A percentile compares a stretch with the other conserved stretches of the same genome.
These are phyloP conservation scores for Podila epicladia DNA, from an alignment of 192 early-diverging fungal species.

Conservation along the genomic window DNA sequence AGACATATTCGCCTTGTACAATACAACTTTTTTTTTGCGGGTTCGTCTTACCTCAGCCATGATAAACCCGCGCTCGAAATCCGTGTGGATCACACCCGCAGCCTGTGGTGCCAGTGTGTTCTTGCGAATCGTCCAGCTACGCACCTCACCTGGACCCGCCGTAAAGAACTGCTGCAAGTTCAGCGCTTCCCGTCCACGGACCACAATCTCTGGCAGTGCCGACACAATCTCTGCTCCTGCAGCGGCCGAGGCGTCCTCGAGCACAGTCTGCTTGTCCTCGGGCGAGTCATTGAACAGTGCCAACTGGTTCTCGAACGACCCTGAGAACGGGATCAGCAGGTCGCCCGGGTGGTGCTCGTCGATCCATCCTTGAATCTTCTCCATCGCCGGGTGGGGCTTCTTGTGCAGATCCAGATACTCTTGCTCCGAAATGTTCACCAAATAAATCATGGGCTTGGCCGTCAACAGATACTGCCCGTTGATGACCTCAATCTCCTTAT, in stretches of 20 bases:
- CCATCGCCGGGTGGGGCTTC: conserved; percentile 43
- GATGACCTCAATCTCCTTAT: conserved; percentile 75
- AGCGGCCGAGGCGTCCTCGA: conserved; percentile 62
- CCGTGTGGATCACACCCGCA: conserved; percentile 71
- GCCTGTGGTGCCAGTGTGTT: conserved; percentile 79
- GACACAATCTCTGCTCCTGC: conserved; percentile 49
- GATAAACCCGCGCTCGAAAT: conserved; percentile 83
- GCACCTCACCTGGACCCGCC: conserved; percentile 78
- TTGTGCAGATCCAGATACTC: conserved; percentile 65
- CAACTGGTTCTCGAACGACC: conserved; percentile 48
- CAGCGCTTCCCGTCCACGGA: conserved; percentile 76
- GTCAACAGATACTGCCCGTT: conserved; percentile 78
- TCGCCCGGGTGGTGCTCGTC: conserved; percentile 73
- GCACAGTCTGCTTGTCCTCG: conserved; percentile 62
- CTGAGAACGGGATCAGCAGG: conserved; percentile 80
- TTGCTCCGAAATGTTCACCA: conserved; percentile 76
- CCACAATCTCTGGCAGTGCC: conserved; percentile 72
- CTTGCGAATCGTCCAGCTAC: conserved; percentile 77
- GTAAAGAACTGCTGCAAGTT: conserved; percentile 81
- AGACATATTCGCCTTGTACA: too few species aligned
- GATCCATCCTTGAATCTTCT: conserved; percentile 76
- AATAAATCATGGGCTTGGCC: conserved; percentile 80
- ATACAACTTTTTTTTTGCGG: neutral
- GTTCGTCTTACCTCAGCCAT: conserved; percentile 67
- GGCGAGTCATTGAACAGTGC: conserved; percentile 48